These are phyloP conservation scores for Gastrolobium villosum DNA, from an alignment of 306 rosid genomes.

Conservation along the genomic window DNA sequence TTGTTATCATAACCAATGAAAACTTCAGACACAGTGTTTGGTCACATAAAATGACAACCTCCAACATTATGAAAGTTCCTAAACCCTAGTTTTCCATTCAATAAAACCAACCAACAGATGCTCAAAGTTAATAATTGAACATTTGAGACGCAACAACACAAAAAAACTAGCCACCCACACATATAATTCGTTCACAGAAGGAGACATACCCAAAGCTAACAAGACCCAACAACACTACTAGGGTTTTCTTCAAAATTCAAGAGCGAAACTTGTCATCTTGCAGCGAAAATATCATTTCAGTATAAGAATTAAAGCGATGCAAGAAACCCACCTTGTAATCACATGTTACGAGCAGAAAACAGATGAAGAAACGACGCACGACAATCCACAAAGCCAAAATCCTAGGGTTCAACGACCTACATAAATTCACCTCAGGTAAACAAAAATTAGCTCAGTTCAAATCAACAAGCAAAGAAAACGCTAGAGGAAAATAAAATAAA, in stretches of 20 bases:
- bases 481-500: not conserved
- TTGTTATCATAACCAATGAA: constrained; percentile 16
- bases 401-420: constrained; percentile 58
- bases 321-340: constrained; percentile 42
- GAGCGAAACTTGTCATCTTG: constrained; percentile 29
- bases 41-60: constrained; percentile 67
- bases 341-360: constrained; percentile 40
- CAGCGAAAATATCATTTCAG: constrained; percentile 37
- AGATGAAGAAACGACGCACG: constrained; percentile 38
- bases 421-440: constrained; percentile 49
- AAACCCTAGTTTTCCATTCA: constrained; percentile 74
- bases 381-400: constrained; percentile 41
- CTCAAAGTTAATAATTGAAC: constrained; percentile 43
- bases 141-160: constrained; percentile 32
- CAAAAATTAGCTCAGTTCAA: constrained; percentile 36
- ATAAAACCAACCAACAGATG: constrained; percentile 38
- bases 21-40: constrained; percentile 39
- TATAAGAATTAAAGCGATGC: constrained; percentile 31
- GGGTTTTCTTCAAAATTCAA: constrained; percentile 62
- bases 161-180: constrained; percentile 35
- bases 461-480: constrained; percentile 47
- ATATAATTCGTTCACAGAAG: constrained; percentile 39
- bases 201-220: constrained; percentile 29
- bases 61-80: constrained; percentile 37
- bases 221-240: constrained; percentile 49